These are phyloP conservation scores for Tolypocladium sp. DNA, from an alignment of 2,329 filamentous ascomycete genomes.

Conservation along the genomic window DNA sequence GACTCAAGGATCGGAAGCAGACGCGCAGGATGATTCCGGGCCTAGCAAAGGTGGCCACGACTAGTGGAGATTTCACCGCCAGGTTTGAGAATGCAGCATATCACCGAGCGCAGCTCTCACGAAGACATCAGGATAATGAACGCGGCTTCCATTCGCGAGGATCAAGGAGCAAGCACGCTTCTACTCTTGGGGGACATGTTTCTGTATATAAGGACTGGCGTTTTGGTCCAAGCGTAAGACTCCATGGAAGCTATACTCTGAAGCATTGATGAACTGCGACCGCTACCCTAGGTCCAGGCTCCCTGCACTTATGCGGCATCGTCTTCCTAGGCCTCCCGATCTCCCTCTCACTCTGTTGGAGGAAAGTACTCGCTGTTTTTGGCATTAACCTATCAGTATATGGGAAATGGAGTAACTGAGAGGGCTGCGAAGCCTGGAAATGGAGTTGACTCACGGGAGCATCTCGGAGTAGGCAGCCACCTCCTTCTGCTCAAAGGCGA, in stretches of 20 bases:
- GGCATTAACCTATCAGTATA: not conserved
- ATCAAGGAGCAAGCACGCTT: not conserved
- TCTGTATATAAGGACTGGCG: not conserved
- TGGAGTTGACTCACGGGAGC: slow-evolving; percentile 54
- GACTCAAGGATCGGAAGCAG: not conserved
- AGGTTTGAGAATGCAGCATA: not conserved
- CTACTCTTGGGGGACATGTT: not conserved
- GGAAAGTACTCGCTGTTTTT: slow-evolving; percentile 15
- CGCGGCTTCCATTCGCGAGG: not conserved
- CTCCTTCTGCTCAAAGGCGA: slow-evolving; percentile 74
- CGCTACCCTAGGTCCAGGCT: not conserved
- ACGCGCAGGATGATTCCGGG: not conserved
- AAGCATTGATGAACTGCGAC: too few species aligned
- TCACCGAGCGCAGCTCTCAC: not conserved
- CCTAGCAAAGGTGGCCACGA: not conserved
- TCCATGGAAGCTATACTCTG: not conserved
- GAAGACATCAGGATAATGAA: not conserved
- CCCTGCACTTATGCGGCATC: not conserved
- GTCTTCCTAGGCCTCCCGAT: not conserved
- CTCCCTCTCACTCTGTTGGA: slow-evolving; percentile 1
- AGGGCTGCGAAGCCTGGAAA: not conserved
- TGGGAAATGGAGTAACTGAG: not conserved
- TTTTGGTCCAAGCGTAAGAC: not conserved
- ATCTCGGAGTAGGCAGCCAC: slow-evolving; percentile 59
- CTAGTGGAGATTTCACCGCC: not conserved